These are phyloP conservation scores for Phytophthora sp. DNA, from an alignment of 352 stramenopile genomes.

Conservation along the genomic window DNA sequence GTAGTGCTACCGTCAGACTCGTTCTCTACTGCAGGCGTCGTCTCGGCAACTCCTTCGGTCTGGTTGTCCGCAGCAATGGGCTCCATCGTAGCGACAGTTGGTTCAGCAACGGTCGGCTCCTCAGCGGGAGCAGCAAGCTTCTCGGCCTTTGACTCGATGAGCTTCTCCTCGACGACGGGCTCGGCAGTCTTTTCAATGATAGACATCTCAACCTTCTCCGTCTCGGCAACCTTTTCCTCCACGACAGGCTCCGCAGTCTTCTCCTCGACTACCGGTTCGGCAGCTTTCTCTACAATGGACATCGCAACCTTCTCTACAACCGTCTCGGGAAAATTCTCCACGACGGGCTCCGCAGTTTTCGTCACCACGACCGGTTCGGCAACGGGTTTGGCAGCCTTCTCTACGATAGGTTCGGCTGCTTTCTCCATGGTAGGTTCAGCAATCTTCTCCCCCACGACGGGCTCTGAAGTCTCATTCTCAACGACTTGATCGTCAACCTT, in stretches of 20 bases:
- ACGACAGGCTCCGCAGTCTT: not conserved
- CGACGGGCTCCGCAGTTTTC: too few relatives aligned
- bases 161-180: not conserved
- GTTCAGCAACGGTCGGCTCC: constrained; percentile 13
- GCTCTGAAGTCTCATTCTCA: not conserved
- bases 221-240: not conserved
- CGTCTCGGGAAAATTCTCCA: too few relatives aligned
- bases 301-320: too few relatives aligned
- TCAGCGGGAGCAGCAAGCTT: constrained; percentile 12
- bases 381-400: not conserved
- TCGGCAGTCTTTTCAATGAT: not conserved
- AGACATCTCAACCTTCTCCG: not conserved
- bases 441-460: not conserved
- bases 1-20: constrained; percentile 39
- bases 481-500: not conserved
- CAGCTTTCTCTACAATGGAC: too few relatives aligned
- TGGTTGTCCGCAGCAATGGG: constrained; percentile 10
- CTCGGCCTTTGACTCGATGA: constrained; percentile 4
- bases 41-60: constrained; percentile 16
- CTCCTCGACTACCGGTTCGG: not conserved
- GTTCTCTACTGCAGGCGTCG: constrained; percentile 4
- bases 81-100: constrained; percentile 8
- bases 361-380: too few relatives aligned
- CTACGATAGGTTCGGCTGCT: not conserved
- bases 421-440: not conserved